Evolutionary conservation across 768 basidiomycete genomes (phyloP).

Genomic region (Leucosporidium scottii): DNA sequence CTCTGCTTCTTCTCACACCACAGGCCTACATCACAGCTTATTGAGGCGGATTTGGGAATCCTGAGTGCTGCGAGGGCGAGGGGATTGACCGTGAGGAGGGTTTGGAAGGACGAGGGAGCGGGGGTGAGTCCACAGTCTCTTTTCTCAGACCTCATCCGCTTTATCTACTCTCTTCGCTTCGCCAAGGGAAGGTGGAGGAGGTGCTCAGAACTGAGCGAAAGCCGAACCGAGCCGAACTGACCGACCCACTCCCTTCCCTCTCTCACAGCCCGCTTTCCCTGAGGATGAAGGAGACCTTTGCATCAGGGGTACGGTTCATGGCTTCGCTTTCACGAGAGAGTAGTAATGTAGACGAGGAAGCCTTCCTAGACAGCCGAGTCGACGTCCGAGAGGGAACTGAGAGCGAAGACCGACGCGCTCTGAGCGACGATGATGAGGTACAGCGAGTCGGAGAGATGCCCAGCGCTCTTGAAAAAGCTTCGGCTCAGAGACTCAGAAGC

Average conservation of each 20-base stretch:
- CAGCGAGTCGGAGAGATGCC: too few species aligned
- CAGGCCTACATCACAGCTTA: slow-evolving; percentile 24
- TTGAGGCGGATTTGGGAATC: slow-evolving; percentile 25
- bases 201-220: too few species aligned
- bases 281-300: slow-evolving; percentile 35
- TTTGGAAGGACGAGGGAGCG: slow-evolving; percentile 32
- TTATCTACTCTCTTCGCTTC: too few species aligned
- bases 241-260: too few species aligned
- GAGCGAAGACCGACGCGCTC: background rate
- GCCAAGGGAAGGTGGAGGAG: too few species aligned
- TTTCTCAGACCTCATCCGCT: too few species aligned
- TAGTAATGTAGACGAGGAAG: background rate
- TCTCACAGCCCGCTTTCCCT: slow-evolving; percentile 36
- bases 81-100: slow-evolving; percentile 31
- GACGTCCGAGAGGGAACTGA: background rate
- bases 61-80: slow-evolving; percentile 20
- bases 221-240: too few species aligned
- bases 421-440: background rate
- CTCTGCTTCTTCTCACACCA: slow-evolving; percentile 38
- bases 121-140: slow-evolving; percentile 29
- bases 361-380: too few species aligned
- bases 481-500: background rate
- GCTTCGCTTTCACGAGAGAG: slow-evolving; percentile 27
- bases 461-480: background rate
- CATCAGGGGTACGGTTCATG: slow-evolving; percentile 36